These are phyloP conservation scores for Pezicula rhizophila DNA, from an alignment of 2,329 filamentous ascomycete species.

Conservation along the genomic window DNA sequence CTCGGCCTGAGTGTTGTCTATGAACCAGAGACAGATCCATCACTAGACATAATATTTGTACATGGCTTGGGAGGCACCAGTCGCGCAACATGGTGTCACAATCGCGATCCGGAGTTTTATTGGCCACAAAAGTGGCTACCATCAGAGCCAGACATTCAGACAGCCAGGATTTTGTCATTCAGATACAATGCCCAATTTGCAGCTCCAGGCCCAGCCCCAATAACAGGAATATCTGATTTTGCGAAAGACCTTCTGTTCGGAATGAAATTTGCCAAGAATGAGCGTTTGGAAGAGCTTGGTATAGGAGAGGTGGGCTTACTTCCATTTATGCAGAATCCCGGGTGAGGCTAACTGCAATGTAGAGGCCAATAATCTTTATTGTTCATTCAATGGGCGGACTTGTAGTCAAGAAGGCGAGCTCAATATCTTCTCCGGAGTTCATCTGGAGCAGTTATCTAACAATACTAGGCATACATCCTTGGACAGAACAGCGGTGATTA, in stretches of 20 bases:
- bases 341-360: conserved; percentile 5
- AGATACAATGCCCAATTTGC: conserved; percentile 25
- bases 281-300: conserved; percentile 4
- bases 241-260: conserved; percentile 23
- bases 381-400: conserved; percentile 41
- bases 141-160: conserved; percentile 23
- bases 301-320: conserved; percentile 2
- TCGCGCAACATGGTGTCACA: conserved; percentile 30
- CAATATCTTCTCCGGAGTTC: neutral
- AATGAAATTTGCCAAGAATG: conserved; percentile 18
- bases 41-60: conserved; percentile 31
- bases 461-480: conserved; percentile 9
- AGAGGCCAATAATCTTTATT: conserved; percentile 33
- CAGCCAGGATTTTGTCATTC: conserved; percentile 29
- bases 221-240: conserved; percentile 21
- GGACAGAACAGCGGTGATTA: conserved; percentile 23
- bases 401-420: conserved; percentile 22
- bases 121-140: conserved; percentile 33
- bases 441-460: neutral
- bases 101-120: conserved; percentile 22
- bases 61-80: conserved; percentile 35
- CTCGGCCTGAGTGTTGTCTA: conserved; percentile 16
- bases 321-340: no score
- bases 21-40: conserved; percentile 2
- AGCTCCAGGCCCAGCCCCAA: neutral